A percentile compares a stretch with the other conserved stretches of the same genome.
Conservation (phyloP, 306 rosid species). For the Ochetophila trinervis region DNA sequence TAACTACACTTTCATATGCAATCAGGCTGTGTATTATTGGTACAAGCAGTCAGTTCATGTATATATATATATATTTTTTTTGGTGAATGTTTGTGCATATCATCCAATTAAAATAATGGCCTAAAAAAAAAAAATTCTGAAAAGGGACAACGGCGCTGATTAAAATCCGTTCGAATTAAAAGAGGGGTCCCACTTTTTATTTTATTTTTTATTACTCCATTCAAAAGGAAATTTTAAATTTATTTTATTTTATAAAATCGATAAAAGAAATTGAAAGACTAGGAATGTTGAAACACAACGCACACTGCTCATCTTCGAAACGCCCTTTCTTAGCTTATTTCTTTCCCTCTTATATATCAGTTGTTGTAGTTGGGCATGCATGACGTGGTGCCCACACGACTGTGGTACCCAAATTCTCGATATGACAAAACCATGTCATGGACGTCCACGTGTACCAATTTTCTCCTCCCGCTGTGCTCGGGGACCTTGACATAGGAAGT, state of each 20-base stretch:
- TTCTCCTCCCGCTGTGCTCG: conserved; percentile 36
- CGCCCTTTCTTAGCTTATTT: neutral
- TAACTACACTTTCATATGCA: too few species aligned
- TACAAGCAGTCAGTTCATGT: too few species aligned
- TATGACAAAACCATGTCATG: conserved; percentile 19
- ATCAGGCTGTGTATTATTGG: too few species aligned
- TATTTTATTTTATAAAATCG: neutral
- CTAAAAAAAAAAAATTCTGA: too few species aligned
- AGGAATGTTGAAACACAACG: neutral
- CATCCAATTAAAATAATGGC: too few species aligned
- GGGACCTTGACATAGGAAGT: conserved; percentile 24
- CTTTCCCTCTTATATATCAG: neutral
- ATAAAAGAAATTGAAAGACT: neutral
- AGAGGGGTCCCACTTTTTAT: conserved; percentile 16
- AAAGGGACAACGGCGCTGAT: conserved; percentile 19
- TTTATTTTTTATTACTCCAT: too few species aligned
- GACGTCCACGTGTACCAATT: conserved; percentile 31
- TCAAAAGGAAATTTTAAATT: neutral
- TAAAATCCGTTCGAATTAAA: conserved; percentile 12
- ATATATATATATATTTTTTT: too few species aligned
- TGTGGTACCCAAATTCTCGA: conserved; percentile 12
- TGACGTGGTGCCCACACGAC: conserved; percentile 29
- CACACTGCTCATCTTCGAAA: neutral
- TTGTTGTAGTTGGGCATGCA: conserved; percentile 14
- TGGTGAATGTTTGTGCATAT: too few species aligned